phyloP scores from a whole-genome alignment of 345 rosid genomes.

The Toxicodendron radicans region DNA sequence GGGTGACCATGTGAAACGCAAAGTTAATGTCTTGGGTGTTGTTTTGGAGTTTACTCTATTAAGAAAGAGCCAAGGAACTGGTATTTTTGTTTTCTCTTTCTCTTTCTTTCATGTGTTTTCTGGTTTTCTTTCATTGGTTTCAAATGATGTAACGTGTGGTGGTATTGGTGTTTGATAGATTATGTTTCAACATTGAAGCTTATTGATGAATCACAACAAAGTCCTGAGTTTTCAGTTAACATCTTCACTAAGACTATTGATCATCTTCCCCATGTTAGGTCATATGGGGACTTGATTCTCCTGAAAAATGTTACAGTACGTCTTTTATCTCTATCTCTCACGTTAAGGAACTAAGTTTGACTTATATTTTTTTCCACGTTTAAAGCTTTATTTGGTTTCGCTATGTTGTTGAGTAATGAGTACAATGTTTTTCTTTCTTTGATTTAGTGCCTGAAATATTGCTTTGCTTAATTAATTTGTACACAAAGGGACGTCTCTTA shows the following conservation, averaged over 20 bases:
- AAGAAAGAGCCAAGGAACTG: slow-evolving; percentile 21
- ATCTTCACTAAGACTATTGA: slow-evolving; percentile 9
- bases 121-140: background rate
- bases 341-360: too few species aligned
- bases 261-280: slow-evolving; percentile 19
- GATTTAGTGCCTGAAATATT: background rate
- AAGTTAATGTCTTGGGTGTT: slow-evolving; percentile 11
- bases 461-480: background rate
- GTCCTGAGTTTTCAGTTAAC: slow-evolving; percentile 8
- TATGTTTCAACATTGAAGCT: slow-evolving; percentile 14
- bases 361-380: background rate
- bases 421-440: background rate
- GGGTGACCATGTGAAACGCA: slow-evolving; percentile 2
- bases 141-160: background rate
- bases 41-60: slow-evolving; percentile 24
- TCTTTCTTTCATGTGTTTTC: background rate
- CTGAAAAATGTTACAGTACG: slow-evolving; percentile 5
- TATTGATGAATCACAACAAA: slow-evolving; percentile 19
- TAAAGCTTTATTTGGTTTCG: background rate
- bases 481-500: background rate
- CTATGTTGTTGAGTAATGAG: background rate
- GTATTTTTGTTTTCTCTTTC: background rate
- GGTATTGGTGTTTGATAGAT: background rate
- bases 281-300: slow-evolving; percentile 20
- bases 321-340: background rate